Conservation (phyloP, 2,329 filamentous ascomycete species). For the Blastomyces percursus region DNA sequence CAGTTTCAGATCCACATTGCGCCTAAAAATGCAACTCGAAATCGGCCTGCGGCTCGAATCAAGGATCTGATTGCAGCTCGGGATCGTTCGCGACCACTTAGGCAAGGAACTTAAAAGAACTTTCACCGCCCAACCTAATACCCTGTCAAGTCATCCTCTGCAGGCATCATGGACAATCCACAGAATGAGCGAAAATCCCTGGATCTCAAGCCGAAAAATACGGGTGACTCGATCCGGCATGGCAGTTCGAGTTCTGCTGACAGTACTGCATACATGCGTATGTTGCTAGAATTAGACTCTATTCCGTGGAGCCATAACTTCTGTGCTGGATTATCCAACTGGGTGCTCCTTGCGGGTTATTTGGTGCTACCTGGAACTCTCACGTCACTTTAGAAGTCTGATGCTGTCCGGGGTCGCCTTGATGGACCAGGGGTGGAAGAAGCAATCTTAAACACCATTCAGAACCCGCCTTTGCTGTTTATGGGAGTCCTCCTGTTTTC, state of each 20-base stretch:
- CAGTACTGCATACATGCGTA: background rate
- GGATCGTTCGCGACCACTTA: too few species aligned
- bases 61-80: too few species aligned
- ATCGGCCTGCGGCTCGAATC: too few species aligned
- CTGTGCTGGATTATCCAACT: background rate
- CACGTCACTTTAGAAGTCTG: background rate
- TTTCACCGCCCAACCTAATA: too few species aligned
- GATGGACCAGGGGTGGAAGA: background rate
- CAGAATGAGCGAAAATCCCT: background rate
- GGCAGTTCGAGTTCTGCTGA: background rate
- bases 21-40: too few species aligned
- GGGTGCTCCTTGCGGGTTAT: background rate
- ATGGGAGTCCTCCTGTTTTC: background rate
- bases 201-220: background rate
- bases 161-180: background rate
- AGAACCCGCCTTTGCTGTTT: background rate
- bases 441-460: background rate
- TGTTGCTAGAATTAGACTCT: background rate
- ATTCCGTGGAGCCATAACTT: background rate
- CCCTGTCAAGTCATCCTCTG: background rate
- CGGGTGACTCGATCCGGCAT: too few species aligned
- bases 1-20: too few species aligned
- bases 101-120: background rate
- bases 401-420: background rate
- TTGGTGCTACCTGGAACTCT: background rate